Conservation (phyloP, 1,284 basidiomycete species). For the Ceratobasidium sp. region DNA sequence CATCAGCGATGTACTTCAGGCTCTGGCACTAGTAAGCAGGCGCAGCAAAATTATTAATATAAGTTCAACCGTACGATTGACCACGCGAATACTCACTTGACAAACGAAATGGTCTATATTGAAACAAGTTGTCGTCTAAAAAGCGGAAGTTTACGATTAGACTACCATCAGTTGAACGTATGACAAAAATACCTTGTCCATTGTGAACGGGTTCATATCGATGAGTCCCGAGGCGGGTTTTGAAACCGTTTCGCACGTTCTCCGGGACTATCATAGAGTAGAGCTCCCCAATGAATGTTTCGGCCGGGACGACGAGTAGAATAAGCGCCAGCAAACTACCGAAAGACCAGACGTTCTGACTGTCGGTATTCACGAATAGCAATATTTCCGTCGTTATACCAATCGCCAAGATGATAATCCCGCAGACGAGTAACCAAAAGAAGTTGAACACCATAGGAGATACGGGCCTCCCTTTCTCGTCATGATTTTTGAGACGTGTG, state of each 20-base stretch:
- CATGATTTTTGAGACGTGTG: conserved; percentile 10
- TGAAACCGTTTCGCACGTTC: neutral
- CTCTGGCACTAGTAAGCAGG: neutral
- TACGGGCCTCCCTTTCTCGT: neutral
- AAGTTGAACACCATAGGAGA: conserved; percentile 21
- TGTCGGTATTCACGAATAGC: conserved; percentile 20
- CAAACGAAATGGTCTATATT: too few species aligned
- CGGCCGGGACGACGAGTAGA: conserved; percentile 24
- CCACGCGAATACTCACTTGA: too few species aligned
- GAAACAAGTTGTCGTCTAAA: neutral
- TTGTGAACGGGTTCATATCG: neutral
- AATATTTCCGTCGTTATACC: conserved; percentile 18
- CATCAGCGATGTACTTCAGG: neutral
- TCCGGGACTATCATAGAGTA: conserved; percentile 19
- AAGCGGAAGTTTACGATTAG: neutral
- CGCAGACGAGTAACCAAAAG: conserved; percentile 35
- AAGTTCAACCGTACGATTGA: too few species aligned
- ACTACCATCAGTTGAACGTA: neutral
- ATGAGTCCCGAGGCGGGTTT: conserved; percentile 13
- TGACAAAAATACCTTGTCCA: neutral
- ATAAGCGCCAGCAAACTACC: conserved; percentile 27
- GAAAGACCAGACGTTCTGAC: conserved; percentile 35
- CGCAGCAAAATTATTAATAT: neutral
- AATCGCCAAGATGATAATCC: conserved; percentile 5
- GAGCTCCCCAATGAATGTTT: conserved; percentile 21